Conservation (phyloP, 2,329 filamentous ascomycete species). For the Geosmithia morbida region DNA sequence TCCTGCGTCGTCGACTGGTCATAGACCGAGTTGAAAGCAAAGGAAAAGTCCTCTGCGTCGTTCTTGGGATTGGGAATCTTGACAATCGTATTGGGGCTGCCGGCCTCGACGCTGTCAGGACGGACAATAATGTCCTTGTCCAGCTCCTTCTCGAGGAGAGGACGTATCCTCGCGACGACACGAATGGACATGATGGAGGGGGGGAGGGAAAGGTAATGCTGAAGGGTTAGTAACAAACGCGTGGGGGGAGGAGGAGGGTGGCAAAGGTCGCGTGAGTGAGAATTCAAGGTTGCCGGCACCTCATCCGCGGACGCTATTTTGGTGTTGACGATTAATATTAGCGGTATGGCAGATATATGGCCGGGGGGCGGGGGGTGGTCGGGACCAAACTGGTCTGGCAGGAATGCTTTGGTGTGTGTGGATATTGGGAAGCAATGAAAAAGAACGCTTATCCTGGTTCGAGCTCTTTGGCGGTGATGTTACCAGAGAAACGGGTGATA, state of each 20-base stretch:
- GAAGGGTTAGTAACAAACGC: slow-evolving; percentile 3
- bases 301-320: neutral
- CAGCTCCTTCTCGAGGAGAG: slow-evolving; percentile 71
- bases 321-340: neutral
- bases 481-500: neutral
- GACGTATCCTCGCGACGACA: slow-evolving; percentile 83
- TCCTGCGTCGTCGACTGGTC: slow-evolving; percentile 70
- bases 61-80: slow-evolving; percentile 93
- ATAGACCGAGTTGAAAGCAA: slow-evolving; percentile 90
- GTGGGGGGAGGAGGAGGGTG: neutral
- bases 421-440: neutral
- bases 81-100: slow-evolving; percentile 52
- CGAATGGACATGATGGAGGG: slow-evolving; percentile 47
- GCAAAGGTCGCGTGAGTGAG: neutral
- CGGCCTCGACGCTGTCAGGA: slow-evolving; percentile 46
- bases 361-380: neutral
- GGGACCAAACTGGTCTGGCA: neutral
- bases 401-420: neutral
- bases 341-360: neutral
- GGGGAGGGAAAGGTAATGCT: neutral
- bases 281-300: neutral
- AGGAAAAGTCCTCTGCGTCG: slow-evolving; percentile 78
- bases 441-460: neutral
- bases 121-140: slow-evolving; percentile 78
- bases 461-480: neutral